A percentile compares a stretch with the other conserved stretches of the same genome.
Conservation (phyloP, 768 basidiomycete genomes). For the Pleurotus cornucopiae region DNA sequence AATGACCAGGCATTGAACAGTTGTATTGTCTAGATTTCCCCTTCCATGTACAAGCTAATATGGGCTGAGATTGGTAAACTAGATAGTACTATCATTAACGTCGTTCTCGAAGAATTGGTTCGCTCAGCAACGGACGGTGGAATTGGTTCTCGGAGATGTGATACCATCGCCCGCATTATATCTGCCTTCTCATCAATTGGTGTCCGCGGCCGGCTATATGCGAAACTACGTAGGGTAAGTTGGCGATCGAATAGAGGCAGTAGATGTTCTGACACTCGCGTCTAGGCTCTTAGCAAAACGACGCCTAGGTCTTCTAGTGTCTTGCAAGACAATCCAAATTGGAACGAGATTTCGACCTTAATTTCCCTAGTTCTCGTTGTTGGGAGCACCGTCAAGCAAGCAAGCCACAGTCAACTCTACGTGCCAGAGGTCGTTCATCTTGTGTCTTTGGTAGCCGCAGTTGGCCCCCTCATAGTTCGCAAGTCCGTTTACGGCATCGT, state of each 20-base stretch:
- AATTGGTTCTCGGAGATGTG: constrained; percentile 69
- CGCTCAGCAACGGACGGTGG: constrained; percentile 83
- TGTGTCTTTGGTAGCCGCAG: constrained; percentile 71
- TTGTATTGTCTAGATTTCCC: constrained; percentile 45
- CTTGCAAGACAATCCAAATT: constrained; percentile 67
- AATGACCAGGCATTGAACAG: constrained; percentile 1
- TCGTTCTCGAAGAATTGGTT: constrained; percentile 76
- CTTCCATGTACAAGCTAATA: constrained; percentile 65
- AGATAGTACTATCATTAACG: constrained; percentile 62
- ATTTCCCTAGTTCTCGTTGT: constrained; percentile 72
- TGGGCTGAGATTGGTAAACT: constrained; percentile 76
- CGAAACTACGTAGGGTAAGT: constrained; percentile 73
- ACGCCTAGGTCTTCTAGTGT: constrained; percentile 58
- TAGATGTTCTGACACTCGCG: not conserved
- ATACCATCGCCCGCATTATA: constrained; percentile 70
- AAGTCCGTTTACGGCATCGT: constrained; percentile 79
- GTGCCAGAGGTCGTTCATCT: constrained; percentile 82
- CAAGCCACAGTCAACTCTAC: constrained; percentile 68
- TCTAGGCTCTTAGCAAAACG: constrained; percentile 69
- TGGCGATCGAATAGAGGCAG: not conserved
- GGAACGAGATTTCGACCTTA: constrained; percentile 79
- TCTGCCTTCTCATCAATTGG: constrained; percentile 71
- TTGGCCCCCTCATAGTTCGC: constrained; percentile 70
- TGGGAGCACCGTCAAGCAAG: constrained; percentile 60
- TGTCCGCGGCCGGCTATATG: constrained; percentile 73